A percentile compares a stretch with the other conserved stretches of the same genome.
These are phyloP conservation scores for Ogataea hybrid DNA, from an alignment of 1,139 yeast species.

Conservation along the genomic window DNA sequence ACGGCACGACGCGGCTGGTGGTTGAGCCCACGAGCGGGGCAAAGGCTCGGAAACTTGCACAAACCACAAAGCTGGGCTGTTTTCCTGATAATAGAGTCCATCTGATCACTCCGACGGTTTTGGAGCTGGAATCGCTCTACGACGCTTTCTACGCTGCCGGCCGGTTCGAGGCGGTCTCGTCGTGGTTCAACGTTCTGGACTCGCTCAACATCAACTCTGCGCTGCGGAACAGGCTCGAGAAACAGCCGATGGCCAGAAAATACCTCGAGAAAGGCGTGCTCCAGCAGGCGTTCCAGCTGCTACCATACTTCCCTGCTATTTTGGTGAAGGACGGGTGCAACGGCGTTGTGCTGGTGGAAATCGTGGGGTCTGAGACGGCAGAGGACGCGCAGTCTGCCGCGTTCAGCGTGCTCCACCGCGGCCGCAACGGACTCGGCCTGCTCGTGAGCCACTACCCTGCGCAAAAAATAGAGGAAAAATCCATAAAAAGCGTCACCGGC, in stretches of 20 bases:
- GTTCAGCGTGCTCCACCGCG: slow-evolving; percentile 30
- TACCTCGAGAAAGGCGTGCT: slow-evolving; percentile 50
- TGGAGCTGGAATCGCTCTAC: slow-evolving; percentile 58
- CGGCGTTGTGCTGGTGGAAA: slow-evolving; percentile 57
- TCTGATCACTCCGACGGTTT: slow-evolving; percentile 65
- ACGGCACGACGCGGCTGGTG: slow-evolving; percentile 37
- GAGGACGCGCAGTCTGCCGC: slow-evolving; percentile 9
- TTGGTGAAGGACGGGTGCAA: slow-evolving; percentile 64
- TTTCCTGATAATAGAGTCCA: slow-evolving; percentile 39
- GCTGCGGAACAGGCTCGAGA: slow-evolving; percentile 43
- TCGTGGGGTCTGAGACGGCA: slow-evolving; percentile 23
- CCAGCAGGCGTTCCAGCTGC: slow-evolving; percentile 66
- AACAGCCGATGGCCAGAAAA: slow-evolving; percentile 27
- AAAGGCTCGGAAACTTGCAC: slow-evolving; percentile 47
- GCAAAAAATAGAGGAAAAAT: slow-evolving; percentile 32
- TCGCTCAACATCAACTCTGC: slow-evolving; percentile 49
- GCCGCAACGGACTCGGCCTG: slow-evolving; percentile 43
- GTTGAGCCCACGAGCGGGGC: slow-evolving; percentile 78
- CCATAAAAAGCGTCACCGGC: slow-evolving; percentile 57
- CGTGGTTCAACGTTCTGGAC: slow-evolving; percentile 78
- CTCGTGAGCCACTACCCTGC: slow-evolving; percentile 66
- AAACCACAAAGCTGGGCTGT: slow-evolving; percentile 27
- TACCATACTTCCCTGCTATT: slow-evolving; percentile 72
- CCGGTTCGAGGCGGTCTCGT: slow-evolving; percentile 53
- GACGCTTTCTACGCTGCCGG: slow-evolving; percentile 46